A percentile compares a stretch with the other conserved stretches of the same genome.
These are phyloP conservation scores for Azolla pinnata DNA, from an alignment of 75 land plant species.

Conservation along the genomic window DNA sequence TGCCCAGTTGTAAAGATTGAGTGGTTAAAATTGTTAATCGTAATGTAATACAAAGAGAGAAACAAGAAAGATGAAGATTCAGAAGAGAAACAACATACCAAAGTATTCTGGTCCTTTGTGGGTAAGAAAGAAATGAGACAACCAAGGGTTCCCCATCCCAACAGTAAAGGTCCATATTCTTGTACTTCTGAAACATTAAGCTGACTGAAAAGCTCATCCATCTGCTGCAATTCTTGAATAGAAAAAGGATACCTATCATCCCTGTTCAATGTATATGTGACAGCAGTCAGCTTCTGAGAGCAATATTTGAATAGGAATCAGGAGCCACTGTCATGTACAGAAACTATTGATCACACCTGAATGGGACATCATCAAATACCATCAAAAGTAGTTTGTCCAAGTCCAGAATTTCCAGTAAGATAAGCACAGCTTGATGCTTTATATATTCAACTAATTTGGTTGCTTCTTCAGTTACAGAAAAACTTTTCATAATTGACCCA, in stretches of 20 bases:
- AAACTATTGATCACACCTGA: slow-evolving; percentile 54
- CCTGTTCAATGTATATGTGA: slow-evolving; percentile 29
- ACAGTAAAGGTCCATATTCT: slow-evolving; percentile 64
- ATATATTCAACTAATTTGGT: slow-evolving; percentile 36
- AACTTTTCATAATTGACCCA: slow-evolving; percentile 38
- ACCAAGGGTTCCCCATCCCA: slow-evolving; percentile 82
- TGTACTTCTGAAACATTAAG: slow-evolving; percentile 37
- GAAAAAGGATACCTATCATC: slow-evolving; percentile 51
- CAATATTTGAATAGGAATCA: neutral
- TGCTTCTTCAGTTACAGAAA: slow-evolving; percentile 65
- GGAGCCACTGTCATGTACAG: no score
- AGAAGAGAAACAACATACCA: slow-evolving; percentile 1
- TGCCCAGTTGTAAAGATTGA: no score
- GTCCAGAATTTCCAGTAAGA: slow-evolving; percentile 74
- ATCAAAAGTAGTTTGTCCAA: slow-evolving; percentile 66
- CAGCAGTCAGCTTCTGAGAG: neutral
- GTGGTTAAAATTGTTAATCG: no score
- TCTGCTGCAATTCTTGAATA: slow-evolving; percentile 55
- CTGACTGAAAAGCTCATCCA: slow-evolving; percentile 51
- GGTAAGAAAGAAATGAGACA: slow-evolving; percentile 74
- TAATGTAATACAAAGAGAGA: neutral
- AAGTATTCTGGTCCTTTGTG: slow-evolving; percentile 26
- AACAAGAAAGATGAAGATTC: neutral
- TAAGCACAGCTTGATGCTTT: slow-evolving; percentile 61
- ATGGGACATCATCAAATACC: slow-evolving; percentile 68